Evolutionary conservation across 1,284 basidiomycete species (phyloP), one percentile per base, ranked within the genome.

Genomic region (Bothia castanella): DNA sequence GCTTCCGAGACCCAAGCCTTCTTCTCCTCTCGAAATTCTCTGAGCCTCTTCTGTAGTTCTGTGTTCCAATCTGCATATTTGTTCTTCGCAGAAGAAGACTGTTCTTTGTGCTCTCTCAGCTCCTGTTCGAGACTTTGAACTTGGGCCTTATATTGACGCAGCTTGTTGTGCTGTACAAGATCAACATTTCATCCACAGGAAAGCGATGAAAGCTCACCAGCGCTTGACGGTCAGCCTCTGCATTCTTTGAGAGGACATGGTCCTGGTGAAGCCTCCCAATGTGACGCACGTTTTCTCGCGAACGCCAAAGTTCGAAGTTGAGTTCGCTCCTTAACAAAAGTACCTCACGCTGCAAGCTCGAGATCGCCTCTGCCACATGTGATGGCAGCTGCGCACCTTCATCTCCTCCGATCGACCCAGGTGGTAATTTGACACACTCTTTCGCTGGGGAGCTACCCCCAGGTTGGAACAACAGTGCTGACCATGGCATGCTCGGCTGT

Each of bases 251-350:
- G 23, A 87, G 63, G 25, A 87, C 79, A n/a, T 78, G 79, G 55
- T 89, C 84, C 54, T 84, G 77, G 59, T 88, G 85, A 44, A 92
- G 68, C 39, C 82, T 74, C n/a, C 84, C 86, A 47, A 92, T 86
- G 58, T 90, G 87, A 62, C 80, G 80, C 46, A 86, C 76, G 54
- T 89, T 89, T 67, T 90, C 82, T 56, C 86, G 74, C 52, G 86
- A 83, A 37, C 87, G 72, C 85, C 88, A 92, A 20, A 85, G 71
- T 69, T 92, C 87, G 52, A 91, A 88, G 61, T 89, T 89, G 36
- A 91, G 78, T 57, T 91, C 87, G 62, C 83, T 89, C 45, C 83
- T 76, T 23, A 92, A 70, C 31, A 90, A 69, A 7, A 90, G 66
- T 3, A 87, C 75, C 60, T 91, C 87, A 39, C 84, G 76, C 64